Evolutionary conservation across 1,284 basidiomycete genomes (phyloP).

Genomic region (Microstroma glucosiphilum): DNA sequence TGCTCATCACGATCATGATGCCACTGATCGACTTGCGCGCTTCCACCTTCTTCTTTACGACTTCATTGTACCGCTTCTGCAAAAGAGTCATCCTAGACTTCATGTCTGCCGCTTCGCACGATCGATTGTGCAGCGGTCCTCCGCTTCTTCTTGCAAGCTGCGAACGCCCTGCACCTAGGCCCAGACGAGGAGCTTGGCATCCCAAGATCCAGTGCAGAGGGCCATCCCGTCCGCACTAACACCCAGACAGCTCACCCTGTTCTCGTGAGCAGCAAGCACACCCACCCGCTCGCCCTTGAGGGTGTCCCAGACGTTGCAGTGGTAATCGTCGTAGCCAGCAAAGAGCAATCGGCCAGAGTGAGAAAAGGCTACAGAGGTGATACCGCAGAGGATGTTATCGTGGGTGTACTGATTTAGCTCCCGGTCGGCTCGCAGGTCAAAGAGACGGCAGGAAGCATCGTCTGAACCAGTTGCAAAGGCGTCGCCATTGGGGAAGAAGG

Average conservation of each 20-base stretch:
- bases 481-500: constrained; percentile 99
- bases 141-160: too few species aligned
- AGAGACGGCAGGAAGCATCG: constrained; percentile 94
- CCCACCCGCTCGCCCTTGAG: constrained; percentile 96
- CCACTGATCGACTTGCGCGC: too few species aligned
- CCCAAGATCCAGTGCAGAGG: constrained; percentile 96
- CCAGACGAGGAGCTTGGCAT: constrained; percentile 70
- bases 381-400: constrained; percentile 96
- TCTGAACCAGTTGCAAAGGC: constrained; percentile 98
- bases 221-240: constrained; percentile 95
- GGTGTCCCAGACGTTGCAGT: constrained; percentile 98
- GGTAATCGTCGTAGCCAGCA: constrained; percentile 98
- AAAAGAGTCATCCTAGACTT: too few species aligned
- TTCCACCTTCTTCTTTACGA: too few species aligned
- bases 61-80: too few species aligned
- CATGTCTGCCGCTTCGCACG: too few species aligned
- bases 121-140: too few species aligned
- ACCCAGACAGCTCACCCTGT: constrained; percentile 90
- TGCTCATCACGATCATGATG: too few species aligned
- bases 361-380: constrained; percentile 96
- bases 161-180: constrained; percentile 11
- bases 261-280: constrained; percentile 93
- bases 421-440: constrained; percentile 93
- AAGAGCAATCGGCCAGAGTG: constrained; percentile 93
- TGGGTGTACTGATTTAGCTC: constrained; percentile 95